These are phyloP conservation scores for Phytomonas sp. DNA, from an alignment of 208 protist species.

Conservation along the genomic window DNA sequence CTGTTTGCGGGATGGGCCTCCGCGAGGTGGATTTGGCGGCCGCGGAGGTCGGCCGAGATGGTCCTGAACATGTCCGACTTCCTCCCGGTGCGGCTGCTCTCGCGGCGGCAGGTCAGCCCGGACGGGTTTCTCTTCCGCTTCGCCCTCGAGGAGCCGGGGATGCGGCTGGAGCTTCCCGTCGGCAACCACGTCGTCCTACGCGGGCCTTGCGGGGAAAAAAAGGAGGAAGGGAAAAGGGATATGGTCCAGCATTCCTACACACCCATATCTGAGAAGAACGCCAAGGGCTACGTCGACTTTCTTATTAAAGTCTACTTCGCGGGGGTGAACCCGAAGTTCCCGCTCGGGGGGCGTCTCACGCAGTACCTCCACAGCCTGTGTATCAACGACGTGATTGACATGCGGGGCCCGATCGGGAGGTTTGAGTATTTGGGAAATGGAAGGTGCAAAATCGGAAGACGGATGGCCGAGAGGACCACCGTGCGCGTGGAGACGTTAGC, in stretches of 20 bases:
- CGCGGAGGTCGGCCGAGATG: too few species aligned
- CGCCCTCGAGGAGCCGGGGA: slow-evolving; percentile 32
- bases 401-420: slow-evolving; percentile 82
- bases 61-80: too few species aligned
- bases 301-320: slow-evolving; percentile 91
- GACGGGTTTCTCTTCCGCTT: slow-evolving; percentile 82
- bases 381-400: slow-evolving; percentile 76
- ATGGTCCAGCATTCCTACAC: slow-evolving; percentile 83
- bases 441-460: slow-evolving; percentile 17
- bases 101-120: slow-evolving; percentile 53
- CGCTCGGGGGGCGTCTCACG: slow-evolving; percentile 80
- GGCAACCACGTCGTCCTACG: slow-evolving; percentile 73
- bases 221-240: slow-evolving; percentile 33
- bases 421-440: slow-evolving; percentile 82
- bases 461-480: slow-evolving; percentile 8
- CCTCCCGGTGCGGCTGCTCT: slow-evolving; percentile 43
- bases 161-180: slow-evolving; percentile 70
- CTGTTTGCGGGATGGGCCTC: too few species aligned
- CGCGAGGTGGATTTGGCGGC: too few species aligned
- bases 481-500: slow-evolving; percentile 40
- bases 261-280: slow-evolving; percentile 80
- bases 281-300: slow-evolving; percentile 88
- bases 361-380: slow-evolving; percentile 81
- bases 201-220: slow-evolving; percentile 18
- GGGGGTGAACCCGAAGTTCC: slow-evolving; percentile 75